A percentile compares a stretch with the other conserved stretches of the same genome.
Conservation (phyloP, 495 filamentous ascomycete genomes). For the Lepraria neglecta region DNA sequence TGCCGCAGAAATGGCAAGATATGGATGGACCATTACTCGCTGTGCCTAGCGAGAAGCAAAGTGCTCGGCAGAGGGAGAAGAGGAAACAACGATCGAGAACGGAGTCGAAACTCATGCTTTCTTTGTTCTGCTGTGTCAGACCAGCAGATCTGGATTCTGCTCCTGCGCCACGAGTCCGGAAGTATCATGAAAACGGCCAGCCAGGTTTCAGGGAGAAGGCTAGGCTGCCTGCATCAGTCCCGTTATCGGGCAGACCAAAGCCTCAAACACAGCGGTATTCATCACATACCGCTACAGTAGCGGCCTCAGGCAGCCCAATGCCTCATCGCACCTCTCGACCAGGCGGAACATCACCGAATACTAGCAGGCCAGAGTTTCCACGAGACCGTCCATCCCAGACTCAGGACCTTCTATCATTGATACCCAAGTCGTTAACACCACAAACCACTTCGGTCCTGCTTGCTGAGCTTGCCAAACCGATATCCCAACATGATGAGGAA, state of each 20-base stretch:
- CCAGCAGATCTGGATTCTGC: not conserved
- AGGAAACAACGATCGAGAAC: conserved; percentile 9
- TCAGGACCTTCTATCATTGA: conserved; percentile 52
- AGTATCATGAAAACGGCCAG: not conserved
- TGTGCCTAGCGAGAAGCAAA: conserved; percentile 26
- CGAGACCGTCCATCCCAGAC: conserved; percentile 44
- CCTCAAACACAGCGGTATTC: not conserved
- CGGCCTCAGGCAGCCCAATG: conserved; percentile 8
- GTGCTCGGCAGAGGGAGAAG: conserved; percentile 6
- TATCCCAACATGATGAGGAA: conserved; percentile 69
- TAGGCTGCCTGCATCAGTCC: not conserved
- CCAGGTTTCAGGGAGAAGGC: not conserved
- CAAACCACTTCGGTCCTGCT: conserved; percentile 60
- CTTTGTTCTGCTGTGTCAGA: conserved; percentile 18
- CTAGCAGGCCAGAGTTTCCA: conserved; percentile 30
- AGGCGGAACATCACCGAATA: not conserved
- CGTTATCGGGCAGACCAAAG: not conserved
- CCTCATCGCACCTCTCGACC: not conserved
- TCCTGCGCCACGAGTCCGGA: conserved; percentile 19
- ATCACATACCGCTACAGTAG: not conserved
- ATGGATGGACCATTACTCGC: conserved; percentile 37
- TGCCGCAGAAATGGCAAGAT: conserved; percentile 34
- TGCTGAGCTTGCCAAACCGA: conserved; percentile 73
- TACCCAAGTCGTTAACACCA: conserved; percentile 57
- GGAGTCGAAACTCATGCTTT: not conserved